Evolutionary conservation across 2,329 filamentous ascomycete genomes (phyloP), one percentile per base, ranked within the genome.

Genomic region (Plenodomus biglobosus): DNA sequence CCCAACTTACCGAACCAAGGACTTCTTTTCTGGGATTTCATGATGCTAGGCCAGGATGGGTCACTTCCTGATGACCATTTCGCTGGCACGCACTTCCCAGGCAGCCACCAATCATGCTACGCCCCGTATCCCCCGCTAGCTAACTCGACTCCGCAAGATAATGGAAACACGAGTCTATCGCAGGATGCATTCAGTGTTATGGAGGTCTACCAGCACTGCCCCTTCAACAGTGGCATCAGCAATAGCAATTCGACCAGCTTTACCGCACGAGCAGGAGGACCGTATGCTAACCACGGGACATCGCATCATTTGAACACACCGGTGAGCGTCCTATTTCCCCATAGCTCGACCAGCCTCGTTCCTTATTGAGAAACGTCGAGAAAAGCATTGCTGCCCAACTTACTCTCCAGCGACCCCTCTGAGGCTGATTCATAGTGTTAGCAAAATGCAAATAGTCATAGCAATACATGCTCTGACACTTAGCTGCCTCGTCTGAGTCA

Each of bases 291-390:
- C 22, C 22, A 24, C 10, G 32, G 16, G 13, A 17, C 17, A 30
- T 41, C 32, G 51, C 21, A 21, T 47, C 24, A 44, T 52, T 55
- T 39, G 43, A 47, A 42, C 4, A 3, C 13, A 46, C 52, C 43
- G 55, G 55, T 58, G 50, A 56, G 55, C 53, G 45, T 46, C 40
- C 43, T 18, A 41, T 13, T 17, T 19, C 38, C 38, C 21, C 10
- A 41, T 46, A 52, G 50, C 47, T 50, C 40, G 10, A 34, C n/a
- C 22, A 44, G 36, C 32, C 38, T 38, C 22, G 22, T 24, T 24
- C 22, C n/a, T n/a, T n/a, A 24, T 24, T 24, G 22, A 24, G 22
- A 24, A 24, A 24, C 22, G 22, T 39, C 18, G 30, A 24, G 5
- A 16, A n/a, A 11, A 37, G 11, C 3, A 35, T 36, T 42, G 18